A percentile compares a stretch with the other conserved stretches of the same genome.
Evolutionary conservation across 352 stramenopile genomes (phyloP).

Genomic region (Pythium phragmitis): DNA sequence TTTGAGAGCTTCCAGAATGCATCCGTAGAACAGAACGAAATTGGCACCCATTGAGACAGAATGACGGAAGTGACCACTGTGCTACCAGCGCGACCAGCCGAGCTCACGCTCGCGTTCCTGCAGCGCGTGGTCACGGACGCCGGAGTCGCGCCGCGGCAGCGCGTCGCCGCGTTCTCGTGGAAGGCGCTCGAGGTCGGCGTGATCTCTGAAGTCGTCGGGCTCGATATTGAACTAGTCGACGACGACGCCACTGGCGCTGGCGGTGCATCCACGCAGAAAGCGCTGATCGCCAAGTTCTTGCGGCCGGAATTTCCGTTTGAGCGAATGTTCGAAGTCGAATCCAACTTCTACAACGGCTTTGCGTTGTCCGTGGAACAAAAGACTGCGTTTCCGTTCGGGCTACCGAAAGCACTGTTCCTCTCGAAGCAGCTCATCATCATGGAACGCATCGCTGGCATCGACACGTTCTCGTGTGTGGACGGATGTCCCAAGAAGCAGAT

Average conservation of each 20-base stretch:
- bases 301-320: conserved; percentile 78
- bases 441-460: conserved; percentile 47
- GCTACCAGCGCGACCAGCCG: conserved; percentile 21
- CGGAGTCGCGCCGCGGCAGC: conserved; percentile 19
- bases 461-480: conserved; percentile 58
- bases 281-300: conserved; percentile 75
- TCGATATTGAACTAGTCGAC: conserved; percentile 24
- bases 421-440: conserved; percentile 74
- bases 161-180: conserved; percentile 54
- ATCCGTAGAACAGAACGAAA: no score
- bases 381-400: conserved; percentile 49
- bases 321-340: conserved; percentile 79
- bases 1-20: background rate
- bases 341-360: conserved; percentile 68
- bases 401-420: conserved; percentile 55
- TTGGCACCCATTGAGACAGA: background rate
- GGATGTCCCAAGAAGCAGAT: conserved; percentile 60
- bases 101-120: conserved; percentile 58
- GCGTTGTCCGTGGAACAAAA: conserved; percentile 15
- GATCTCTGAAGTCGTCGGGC: conserved; percentile 70
- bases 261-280: conserved; percentile 16
- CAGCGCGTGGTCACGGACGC: conserved; percentile 28
- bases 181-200: conserved; percentile 70
- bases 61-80: conserved; percentile 1
- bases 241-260: background rate